Base-by-base conservation (phyloP, 1,139 yeast species). In the Protomyces macrosporus region DNA sequence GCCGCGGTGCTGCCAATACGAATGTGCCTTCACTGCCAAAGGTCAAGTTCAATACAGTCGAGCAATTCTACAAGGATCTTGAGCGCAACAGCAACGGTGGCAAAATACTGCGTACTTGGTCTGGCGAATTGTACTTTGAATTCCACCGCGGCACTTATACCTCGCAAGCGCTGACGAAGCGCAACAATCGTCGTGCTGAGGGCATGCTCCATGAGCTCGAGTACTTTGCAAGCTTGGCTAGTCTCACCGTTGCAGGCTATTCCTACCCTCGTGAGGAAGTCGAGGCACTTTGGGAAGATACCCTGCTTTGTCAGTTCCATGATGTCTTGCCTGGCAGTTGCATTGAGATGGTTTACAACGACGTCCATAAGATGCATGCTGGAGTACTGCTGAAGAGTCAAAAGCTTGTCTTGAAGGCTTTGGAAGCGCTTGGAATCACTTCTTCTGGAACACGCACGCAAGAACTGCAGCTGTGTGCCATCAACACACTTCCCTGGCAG, bases 101-200 rank as follows among this genome's bases (percentile, higher is more conserved):
- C 54, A 73, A 76, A 53, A 79, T 77, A 10, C 80, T 93, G 62
- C 96, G 95, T 12, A 80, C 90, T 23, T 93, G 98, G 97, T 82
- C 82, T 57, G 98, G 98, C 53, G 98, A 93, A 75, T 82, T 93
- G 67, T 93, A 93, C 75, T 82, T 93, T 72, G 98, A 93, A 76
- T 90, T 87, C 77, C 98, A 93, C 75, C 84, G 98, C 74, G 98
- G 98, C 65, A 91, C 98, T 3, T 93, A 93, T 74, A 93, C 98
- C 3, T 84, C 96, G 1, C 98, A 93, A 74, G 95, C 96, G 0
- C 83, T 84, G 66, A 86, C 89, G 58, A 93, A 93, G 76, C 84
- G 83, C 72, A 82, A 84, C 72, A 88, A 90, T 84, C 82, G 98
- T 71, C 75, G 79, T 37, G 81, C 86, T n/a, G 98, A 93, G 75